These are phyloP conservation scores for Verbena officinalis DNA, from an alignment of 257 asterid genomes.

Conservation along the genomic window DNA sequence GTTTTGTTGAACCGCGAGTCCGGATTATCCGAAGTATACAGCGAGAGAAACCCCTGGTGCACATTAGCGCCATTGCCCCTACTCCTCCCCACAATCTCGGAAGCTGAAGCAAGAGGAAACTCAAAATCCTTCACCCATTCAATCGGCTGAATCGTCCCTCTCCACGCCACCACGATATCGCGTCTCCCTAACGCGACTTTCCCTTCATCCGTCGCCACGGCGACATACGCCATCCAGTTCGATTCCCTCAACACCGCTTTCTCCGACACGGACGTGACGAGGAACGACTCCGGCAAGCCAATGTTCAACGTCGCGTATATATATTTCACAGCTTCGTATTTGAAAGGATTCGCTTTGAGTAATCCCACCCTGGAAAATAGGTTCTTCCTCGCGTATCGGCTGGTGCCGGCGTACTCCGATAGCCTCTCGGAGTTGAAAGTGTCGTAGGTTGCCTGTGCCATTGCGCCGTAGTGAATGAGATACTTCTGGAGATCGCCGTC, in stretches of 20 bases:
- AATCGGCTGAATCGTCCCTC: slow-evolving; percentile 46
- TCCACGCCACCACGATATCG: slow-evolving; percentile 67
- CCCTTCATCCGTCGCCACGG: slow-evolving; percentile 69
- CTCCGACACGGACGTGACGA: slow-evolving; percentile 37
- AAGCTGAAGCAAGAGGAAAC: slow-evolving; percentile 38
- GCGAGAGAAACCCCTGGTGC: slow-evolving; percentile 39
- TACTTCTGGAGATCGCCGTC: slow-evolving; percentile 58
- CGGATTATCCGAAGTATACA: slow-evolving; percentile 35
- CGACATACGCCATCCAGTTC: slow-evolving; percentile 64
- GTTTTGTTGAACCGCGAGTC: slow-evolving; percentile 29
- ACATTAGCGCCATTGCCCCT: slow-evolving; percentile 19
- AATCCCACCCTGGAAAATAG: slow-evolving; percentile 46
- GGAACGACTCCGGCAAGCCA: slow-evolving; percentile 45
- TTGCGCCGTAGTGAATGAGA: slow-evolving; percentile 49
- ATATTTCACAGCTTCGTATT: slow-evolving; percentile 45
- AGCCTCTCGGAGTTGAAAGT: slow-evolving; percentile 43
- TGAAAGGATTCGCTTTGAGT: slow-evolving; percentile 38
- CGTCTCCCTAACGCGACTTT: slow-evolving; percentile 56
- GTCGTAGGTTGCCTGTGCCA: slow-evolving; percentile 64
- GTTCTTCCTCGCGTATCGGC: slow-evolving; percentile 32
- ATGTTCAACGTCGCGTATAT: slow-evolving; percentile 53
- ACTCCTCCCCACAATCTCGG: slow-evolving; percentile 34
- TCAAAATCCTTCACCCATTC: slow-evolving; percentile 68
- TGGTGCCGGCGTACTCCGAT: slow-evolving; percentile 40
- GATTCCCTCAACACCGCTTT: slow-evolving; percentile 39